Conservation (phyloP, 495 filamentous ascomycete genomes). For the Aspergillus hancockii region DNA sequence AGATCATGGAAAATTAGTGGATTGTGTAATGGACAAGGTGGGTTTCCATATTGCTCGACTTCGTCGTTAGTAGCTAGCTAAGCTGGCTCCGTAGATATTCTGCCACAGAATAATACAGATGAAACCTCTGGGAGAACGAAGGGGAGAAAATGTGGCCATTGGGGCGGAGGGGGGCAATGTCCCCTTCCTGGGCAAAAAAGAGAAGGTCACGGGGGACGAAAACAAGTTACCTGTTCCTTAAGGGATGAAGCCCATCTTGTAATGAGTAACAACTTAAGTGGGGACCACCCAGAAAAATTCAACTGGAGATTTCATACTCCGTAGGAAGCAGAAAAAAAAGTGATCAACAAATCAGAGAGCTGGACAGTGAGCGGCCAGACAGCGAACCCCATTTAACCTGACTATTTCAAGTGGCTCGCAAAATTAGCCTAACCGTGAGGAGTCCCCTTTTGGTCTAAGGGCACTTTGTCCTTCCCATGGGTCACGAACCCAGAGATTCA, state of each 20-base stretch:
- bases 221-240: not conserved
- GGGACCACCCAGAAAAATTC: slow-evolving; percentile 21
- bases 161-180: not conserved
- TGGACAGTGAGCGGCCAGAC: slow-evolving; percentile 10
- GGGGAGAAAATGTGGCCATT: not conserved
- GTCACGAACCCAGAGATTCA: slow-evolving; percentile 10
- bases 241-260: not conserved
- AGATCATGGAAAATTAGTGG: slow-evolving; percentile 21
- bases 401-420: slow-evolving; percentile 14
- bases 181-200: slow-evolving; percentile 4
- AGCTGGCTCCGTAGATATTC: not conserved
- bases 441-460: slow-evolving; percentile 10
- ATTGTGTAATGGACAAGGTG: slow-evolving; percentile 13
- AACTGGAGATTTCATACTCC: slow-evolving; percentile 5
- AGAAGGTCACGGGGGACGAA: not conserved
- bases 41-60: slow-evolving; percentile 8
- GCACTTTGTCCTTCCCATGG: slow-evolving; percentile 2
- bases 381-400: slow-evolving; percentile 6
- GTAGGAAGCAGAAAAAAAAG: slow-evolving; percentile 18
- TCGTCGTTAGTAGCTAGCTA: too few relatives aligned
- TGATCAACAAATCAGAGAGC: slow-evolving; percentile 40
- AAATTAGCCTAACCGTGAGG: slow-evolving; percentile 19
- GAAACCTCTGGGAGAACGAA: not conserved
- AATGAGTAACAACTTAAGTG: slow-evolving; percentile 21
- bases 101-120: slow-evolving; percentile 4